These are phyloP conservation scores for Exophiala dermatitidis DNA, from an alignment of 2,329 filamentous ascomycete genomes.

Conservation along the genomic window DNA sequence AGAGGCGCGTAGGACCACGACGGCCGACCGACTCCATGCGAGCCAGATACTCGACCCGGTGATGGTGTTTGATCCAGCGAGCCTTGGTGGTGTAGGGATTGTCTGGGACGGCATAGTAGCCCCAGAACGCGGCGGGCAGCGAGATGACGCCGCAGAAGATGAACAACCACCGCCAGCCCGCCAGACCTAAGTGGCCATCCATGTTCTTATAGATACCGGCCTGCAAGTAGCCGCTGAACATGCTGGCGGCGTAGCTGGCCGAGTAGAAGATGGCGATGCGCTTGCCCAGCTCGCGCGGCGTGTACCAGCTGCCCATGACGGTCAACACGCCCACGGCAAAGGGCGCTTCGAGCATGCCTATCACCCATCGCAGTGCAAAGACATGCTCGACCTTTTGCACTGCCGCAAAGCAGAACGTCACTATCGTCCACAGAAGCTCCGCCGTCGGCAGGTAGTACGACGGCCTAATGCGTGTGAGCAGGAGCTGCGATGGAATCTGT, in stretches of 20 bases:
- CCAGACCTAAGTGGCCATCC: conserved; percentile 20
- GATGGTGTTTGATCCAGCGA: conserved; percentile 23
- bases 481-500: conserved; percentile 34
- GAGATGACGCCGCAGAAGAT: conserved; percentile 48
- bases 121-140: conserved; percentile 36
- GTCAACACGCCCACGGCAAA: conserved; percentile 32
- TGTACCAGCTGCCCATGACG: conserved; percentile 35
- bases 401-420: conserved; percentile 33
- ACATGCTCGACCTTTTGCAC: conserved; percentile 30
- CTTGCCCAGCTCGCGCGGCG: conserved; percentile 43
- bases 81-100: conserved; percentile 36
- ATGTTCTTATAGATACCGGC: conserved; percentile 31
- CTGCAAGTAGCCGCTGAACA: conserved; percentile 53
- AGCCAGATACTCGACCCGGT: conserved; percentile 38
- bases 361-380: conserved; percentile 31
- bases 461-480: conserved; percentile 33
- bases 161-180: conserved; percentile 32
- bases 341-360: conserved; percentile 32
- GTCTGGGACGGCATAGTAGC: conserved; percentile 38
- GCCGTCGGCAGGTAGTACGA: conserved; percentile 29
- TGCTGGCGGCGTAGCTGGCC: conserved; percentile 54
- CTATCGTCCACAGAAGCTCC: conserved; percentile 32
- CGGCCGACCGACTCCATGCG: conserved; percentile 32
- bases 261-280: conserved; percentile 52
- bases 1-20: neutral